Conservation (phyloP, 1,284 basidiomycete genomes). For the Rhizoctonia solani region DNA sequence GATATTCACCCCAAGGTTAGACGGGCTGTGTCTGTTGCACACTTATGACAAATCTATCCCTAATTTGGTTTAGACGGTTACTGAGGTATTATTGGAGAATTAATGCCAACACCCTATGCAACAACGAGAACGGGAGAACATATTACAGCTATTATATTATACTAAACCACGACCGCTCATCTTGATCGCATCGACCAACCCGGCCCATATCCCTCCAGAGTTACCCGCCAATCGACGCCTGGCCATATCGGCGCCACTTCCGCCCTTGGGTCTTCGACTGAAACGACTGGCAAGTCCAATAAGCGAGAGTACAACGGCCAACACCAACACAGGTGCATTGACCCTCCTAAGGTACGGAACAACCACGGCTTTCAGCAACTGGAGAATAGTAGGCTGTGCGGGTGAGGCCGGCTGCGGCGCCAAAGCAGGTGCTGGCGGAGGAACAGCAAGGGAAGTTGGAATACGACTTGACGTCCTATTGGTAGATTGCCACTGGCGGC, state of each 20-base stretch:
- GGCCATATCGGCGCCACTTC: constrained; percentile 21
- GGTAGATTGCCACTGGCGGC: not conserved
- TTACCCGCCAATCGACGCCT: constrained; percentile 3
- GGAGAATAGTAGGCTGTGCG: constrained; percentile 4
- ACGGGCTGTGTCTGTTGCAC: not conserved
- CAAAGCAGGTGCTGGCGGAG: constrained; percentile 3
- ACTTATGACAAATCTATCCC: not conserved
- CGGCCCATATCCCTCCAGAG: constrained; percentile 5
- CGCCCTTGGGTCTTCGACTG: constrained; percentile 7
- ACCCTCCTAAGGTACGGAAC: constrained; percentile 18
- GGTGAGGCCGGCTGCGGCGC: constrained; percentile 6
- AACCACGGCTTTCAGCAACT: constrained; percentile 12
- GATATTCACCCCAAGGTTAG: not conserved
- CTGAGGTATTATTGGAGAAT: not conserved
- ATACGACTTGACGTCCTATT: not conserved
- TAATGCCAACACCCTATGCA: not conserved
- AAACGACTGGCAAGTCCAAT: constrained; percentile 16
- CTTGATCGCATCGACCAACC: constrained; percentile 17
- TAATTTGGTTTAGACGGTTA: not conserved
- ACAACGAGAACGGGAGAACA: not conserved
- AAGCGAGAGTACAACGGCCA: constrained; percentile 12
- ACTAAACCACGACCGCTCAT: constrained; percentile 27
- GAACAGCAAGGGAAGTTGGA: constrained; percentile 6
- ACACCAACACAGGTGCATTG: constrained; percentile 17
- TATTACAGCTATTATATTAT: not conserved